Conservation (phyloP, 2,329 filamentous ascomycete species). For the Iodosphaeria phyllophila region DNA sequence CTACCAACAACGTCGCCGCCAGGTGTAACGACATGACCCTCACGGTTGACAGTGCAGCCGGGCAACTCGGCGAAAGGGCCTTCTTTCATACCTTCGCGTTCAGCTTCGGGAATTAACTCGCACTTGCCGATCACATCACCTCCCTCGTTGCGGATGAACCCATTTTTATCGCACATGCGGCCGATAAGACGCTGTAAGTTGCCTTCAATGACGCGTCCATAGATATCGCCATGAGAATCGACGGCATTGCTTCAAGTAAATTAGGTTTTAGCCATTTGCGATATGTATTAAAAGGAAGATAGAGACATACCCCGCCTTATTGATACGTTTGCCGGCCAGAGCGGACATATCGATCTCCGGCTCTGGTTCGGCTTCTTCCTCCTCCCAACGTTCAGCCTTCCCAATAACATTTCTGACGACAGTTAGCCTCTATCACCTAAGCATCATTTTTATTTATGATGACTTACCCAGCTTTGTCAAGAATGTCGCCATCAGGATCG, state of each 20-base stretch:
- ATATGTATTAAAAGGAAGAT: no score
- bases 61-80: slow-evolving; percentile 50
- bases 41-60: slow-evolving; percentile 47
- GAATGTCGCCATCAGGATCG: slow-evolving; percentile 49
- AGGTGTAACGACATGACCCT: slow-evolving; percentile 47
- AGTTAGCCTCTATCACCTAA: no score
- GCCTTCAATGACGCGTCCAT: slow-evolving; percentile 49
- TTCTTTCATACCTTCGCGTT: slow-evolving; percentile 42
- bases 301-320: no score
- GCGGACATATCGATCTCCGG: slow-evolving; percentile 35
- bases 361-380: slow-evolving; percentile 26
- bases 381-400: slow-evolving; percentile 49
- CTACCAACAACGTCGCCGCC: slow-evolving; percentile 55
- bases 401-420: slow-evolving; percentile 50
- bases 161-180: slow-evolving; percentile 52
- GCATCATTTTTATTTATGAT: no score
- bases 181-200: slow-evolving; percentile 43
- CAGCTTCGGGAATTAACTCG: slow-evolving; percentile 48
- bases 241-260: slow-evolving; percentile 44
- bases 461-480: slow-evolving; percentile 48
- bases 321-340: slow-evolving; percentile 51
- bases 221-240: slow-evolving; percentile 32
- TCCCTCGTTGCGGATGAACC: slow-evolving; percentile 54
- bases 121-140: slow-evolving; percentile 51
- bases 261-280: no score